These are phyloP conservation scores for Graphilbum fragrans DNA, from an alignment of 2,329 filamentous ascomycete genomes.

Conservation along the genomic window DNA sequence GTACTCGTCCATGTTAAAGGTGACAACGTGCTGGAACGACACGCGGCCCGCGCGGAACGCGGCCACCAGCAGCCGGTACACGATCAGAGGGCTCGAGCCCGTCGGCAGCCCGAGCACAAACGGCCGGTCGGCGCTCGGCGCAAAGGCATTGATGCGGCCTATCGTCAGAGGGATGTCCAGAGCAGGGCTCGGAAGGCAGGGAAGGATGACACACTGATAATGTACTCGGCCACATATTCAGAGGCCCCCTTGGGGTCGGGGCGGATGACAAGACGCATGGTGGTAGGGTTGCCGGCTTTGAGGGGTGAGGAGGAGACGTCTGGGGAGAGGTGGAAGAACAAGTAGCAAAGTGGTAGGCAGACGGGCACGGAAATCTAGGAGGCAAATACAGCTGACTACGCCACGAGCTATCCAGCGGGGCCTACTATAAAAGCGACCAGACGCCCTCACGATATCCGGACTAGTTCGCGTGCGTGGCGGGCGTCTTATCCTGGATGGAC, in stretches of 20 bases:
- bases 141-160: conserved; percentile 56
- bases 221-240: conserved; percentile 59
- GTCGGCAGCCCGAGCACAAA: conserved; percentile 65
- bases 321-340: no score
- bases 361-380: no score
- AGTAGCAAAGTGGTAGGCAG: no score
- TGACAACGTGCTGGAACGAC: conserved; percentile 53
- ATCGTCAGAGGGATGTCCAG: no score
- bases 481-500: no score
- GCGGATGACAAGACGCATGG: conserved; percentile 61
- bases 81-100: conserved; percentile 55
- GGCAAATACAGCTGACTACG: no score
- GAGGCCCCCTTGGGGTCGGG: conserved; percentile 50
- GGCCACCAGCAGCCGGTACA: conserved; percentile 56
- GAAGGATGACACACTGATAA: conserved; percentile 30
- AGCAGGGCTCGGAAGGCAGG: neutral
- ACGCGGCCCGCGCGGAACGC: conserved; percentile 42
- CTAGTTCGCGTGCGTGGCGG: no score
- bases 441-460: no score
- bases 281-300: no score
- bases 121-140: conserved; percentile 48
- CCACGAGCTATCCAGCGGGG: no score
- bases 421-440: no score
- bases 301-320: no score
- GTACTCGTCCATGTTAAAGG: conserved; percentile 61